Percentiles rank a stretch among this genome's conserved stretches.
phyloP scores from a whole-genome alignment of 805 yeast genomes.

The Wickerhamomyces hampshirensis region DNA sequence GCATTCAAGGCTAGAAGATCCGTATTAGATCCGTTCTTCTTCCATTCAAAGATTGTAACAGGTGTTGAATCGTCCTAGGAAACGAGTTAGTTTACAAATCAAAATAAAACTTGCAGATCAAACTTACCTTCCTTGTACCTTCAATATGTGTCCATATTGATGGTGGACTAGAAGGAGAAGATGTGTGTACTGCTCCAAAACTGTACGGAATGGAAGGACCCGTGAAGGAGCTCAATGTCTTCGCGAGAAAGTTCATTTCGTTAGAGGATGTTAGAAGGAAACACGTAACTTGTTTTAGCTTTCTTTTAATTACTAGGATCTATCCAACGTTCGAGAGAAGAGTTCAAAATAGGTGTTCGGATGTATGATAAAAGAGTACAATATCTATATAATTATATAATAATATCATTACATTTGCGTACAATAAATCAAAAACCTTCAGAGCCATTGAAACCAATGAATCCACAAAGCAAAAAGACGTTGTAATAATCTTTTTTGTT shows the following conservation, averaged over 20 bases:
- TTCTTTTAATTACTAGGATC: too few relatives aligned
- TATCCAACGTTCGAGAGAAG: too few relatives aligned
- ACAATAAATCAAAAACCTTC: constrained; percentile 69
- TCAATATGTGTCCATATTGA: constrained; percentile 61
- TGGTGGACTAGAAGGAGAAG: constrained; percentile 27
- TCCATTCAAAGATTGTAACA: constrained; percentile 66
- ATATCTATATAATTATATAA: too few relatives aligned
- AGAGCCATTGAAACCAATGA: constrained; percentile 69
- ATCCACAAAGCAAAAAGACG: constrained; percentile 62
- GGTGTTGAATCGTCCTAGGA: constrained; percentile 44
- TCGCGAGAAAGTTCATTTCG: constrained; percentile 64
- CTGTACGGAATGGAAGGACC: constrained; percentile 56
- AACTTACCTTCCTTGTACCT: constrained; percentile 41
- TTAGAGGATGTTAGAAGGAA: neutral
- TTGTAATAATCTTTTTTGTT: constrained; percentile 59
- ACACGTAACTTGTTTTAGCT: neutral
- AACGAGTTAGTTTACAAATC: constrained; percentile 16
- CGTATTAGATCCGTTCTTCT: constrained; percentile 33
- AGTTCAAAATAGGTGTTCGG: neutral
- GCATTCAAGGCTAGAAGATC: constrained; percentile 40
- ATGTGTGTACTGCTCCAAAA: constrained; percentile 38
- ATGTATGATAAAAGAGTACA: too few relatives aligned
- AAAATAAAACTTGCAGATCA: neutral
- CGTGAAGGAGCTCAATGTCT: constrained; percentile 53
- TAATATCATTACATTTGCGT: too few relatives aligned